phyloP scores from a whole-genome alignment of 2,329 filamentous ascomycete genomes.

The Fusarium concolor region DNA sequence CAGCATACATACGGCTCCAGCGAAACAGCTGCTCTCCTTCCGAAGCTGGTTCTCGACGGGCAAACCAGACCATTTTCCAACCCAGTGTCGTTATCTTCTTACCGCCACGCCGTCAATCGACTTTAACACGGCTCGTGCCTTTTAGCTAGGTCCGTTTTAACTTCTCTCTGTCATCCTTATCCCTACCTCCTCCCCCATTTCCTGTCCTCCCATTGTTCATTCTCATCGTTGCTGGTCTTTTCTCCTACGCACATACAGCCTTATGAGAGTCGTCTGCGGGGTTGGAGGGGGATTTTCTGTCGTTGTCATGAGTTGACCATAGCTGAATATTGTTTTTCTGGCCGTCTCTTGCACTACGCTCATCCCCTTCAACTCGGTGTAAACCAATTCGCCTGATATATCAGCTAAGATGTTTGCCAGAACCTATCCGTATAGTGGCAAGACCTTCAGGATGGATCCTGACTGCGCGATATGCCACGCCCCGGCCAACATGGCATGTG shows the following conservation, averaged over 20 bases:
- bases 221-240: constrained; percentile 33
- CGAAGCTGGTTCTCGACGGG: constrained; percentile 38
- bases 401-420: constrained; percentile 65
- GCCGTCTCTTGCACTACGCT: constrained; percentile 21
- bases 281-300: constrained; percentile 45
- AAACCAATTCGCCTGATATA: constrained; percentile 34
- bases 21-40: constrained; percentile 48
- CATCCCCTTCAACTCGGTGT: constrained; percentile 21
- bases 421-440: constrained; percentile 59
- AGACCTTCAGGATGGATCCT: constrained; percentile 73
- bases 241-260: constrained; percentile 34
- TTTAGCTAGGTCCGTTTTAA: constrained; percentile 49
- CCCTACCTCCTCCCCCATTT: constrained; percentile 35
- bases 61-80: constrained; percentile 47
- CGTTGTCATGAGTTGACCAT: constrained; percentile 44
- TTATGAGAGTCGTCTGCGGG: constrained; percentile 47
- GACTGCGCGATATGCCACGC: constrained; percentile 75
- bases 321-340: constrained; percentile 41
- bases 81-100: constrained; percentile 46
- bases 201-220: constrained; percentile 34
- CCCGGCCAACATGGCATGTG: constrained; percentile 68
- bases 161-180: constrained; percentile 33
- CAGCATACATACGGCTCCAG: constrained; percentile 49
- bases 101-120: constrained; percentile 45
- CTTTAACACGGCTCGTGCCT: constrained; percentile 36